phyloP scores from a whole-genome alignment of 169 alveolate genomes.

The Plasmodium falciparum region DNA sequence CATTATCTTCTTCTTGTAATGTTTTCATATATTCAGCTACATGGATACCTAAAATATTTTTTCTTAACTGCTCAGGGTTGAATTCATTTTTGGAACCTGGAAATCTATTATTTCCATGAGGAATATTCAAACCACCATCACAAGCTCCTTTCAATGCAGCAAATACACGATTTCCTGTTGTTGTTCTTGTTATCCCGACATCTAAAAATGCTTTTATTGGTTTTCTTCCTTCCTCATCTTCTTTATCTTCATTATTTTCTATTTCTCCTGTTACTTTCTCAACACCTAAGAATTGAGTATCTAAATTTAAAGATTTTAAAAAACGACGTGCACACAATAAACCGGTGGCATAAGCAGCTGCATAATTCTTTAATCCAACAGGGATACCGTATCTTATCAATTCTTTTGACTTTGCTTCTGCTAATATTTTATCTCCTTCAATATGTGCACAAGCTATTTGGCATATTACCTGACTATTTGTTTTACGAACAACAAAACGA shows the following conservation, averaged over 20 bases:
- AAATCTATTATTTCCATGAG: conserved; percentile 99
- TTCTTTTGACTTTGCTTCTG: conserved; percentile 98
- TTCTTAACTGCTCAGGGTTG: conserved; percentile 98
- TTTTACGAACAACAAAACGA: conserved; percentile 98
- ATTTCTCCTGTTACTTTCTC: conserved; percentile 92
- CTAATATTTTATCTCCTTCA: conserved; percentile 97
- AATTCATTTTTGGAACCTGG: conserved; percentile 97
- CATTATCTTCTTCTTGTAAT: conserved; percentile 97
- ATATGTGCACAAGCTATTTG: conserved; percentile 98
- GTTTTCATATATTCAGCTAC: conserved; percentile 97
- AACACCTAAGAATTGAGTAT: conserved; percentile 94
- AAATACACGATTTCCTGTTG: conserved; percentile 99
- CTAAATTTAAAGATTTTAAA: conserved; percentile 94
- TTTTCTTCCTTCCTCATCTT: conserved; percentile 95
- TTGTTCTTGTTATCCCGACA: conserved; percentile 99
- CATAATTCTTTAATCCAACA: conserved; percentile 99
- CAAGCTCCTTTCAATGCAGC: conserved; percentile 99
- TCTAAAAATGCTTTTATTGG: conserved; percentile 99
- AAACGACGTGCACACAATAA: conserved; percentile 98
- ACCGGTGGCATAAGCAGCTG: conserved; percentile 99
- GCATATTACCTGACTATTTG: conserved; percentile 95
- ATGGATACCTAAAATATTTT: conserved; percentile 98
- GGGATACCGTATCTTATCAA: conserved; percentile 97
- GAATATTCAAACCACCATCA: conserved; percentile 99
- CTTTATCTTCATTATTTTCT: conserved; percentile 96